Evolutionary conservation across 2,329 filamentous ascomycete genomes (phyloP), one percentile per base, ranked within the genome.

Genomic region (Fusarium protoensiforme): DNA sequence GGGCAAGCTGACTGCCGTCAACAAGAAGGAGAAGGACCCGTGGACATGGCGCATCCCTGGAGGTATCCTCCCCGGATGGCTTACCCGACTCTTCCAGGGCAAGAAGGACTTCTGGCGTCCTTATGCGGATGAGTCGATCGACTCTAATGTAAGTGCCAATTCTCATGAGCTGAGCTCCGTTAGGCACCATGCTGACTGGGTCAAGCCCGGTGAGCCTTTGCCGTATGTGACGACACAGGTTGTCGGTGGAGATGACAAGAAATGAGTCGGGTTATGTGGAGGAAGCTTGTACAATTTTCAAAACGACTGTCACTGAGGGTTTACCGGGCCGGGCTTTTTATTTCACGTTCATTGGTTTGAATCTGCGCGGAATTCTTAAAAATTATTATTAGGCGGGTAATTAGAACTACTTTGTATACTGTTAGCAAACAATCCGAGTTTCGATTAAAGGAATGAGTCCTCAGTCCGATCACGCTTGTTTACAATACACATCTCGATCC

Each of bases 31-130:
- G 77, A 94, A 94, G 81, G 94, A 96, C 67, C 89, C 87, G 11
- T 97, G 94, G 94, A 93, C 93, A 0, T 96, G 91, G 85, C 91
- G 89, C 78, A 88, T 95, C 33, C 89, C 91, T 1, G 93, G 94
- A 18, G 94, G 94, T 1, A 83, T 96, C 58, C 82, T 95, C 29
- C 94, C 94, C 0, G 90, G 89, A 0, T 97, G 94, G 94, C 78
- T 94, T 61, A 84, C 86, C 65, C 88, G 94, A 35, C 84, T 92
- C 5, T 79, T 82, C 0, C 83, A 84, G 38, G 94, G 94, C 31
- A 93, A 94, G 85, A 92, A 88, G 83, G 88, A 92, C 75, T 95
- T 64, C n/a, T 64, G 61, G 61, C 29, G 24, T 13, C 61, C 61
- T 9, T 46, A 64, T 46, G 8, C 36, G 2, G 61, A 64, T 14